phyloP scores from a whole-genome alignment of 2,329 filamentous ascomycete species.

The Aureobasidium sp. region DNA sequence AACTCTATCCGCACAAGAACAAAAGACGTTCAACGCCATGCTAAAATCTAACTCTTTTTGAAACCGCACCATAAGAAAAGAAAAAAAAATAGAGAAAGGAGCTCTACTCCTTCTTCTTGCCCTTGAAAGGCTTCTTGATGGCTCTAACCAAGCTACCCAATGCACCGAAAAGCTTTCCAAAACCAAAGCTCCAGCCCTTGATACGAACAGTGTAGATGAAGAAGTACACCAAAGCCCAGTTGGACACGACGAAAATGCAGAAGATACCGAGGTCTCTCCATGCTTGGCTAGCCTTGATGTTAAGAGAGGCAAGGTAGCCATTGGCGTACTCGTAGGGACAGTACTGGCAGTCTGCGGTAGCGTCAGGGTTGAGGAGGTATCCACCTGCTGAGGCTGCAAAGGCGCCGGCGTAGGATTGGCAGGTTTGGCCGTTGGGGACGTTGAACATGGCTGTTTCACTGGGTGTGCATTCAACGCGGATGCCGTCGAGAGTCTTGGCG shows the following conservation, averaged over 20 bases:
- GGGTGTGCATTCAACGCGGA: slow-evolving; percentile 37
- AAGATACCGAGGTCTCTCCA: slow-evolving; percentile 69
- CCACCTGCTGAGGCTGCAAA: slow-evolving; percentile 51
- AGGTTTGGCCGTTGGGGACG: slow-evolving; percentile 56
- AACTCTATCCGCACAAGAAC: neutral
- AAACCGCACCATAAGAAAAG: neutral
- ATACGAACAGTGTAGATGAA: slow-evolving; percentile 69
- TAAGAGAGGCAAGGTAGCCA: slow-evolving; percentile 56
- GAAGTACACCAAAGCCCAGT: slow-evolving; percentile 61
- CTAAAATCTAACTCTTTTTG: neutral
- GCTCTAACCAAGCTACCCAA: slow-evolving; percentile 35
- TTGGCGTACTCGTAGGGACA: slow-evolving; percentile 59
- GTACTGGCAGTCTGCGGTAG: slow-evolving; percentile 56
- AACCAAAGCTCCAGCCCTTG: slow-evolving; percentile 61
- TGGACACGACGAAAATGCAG: slow-evolving; percentile 59
- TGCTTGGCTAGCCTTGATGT: slow-evolving; percentile 51
- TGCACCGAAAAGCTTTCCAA: slow-evolving; percentile 48
- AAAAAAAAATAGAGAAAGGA: neutral
- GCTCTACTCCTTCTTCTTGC: slow-evolving; percentile 13
- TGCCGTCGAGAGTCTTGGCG: slow-evolving; percentile 50
- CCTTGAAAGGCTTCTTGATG: slow-evolving; percentile 28
- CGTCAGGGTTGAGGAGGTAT: slow-evolving; percentile 55
- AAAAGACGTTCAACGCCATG: neutral
- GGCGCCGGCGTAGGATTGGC: slow-evolving; percentile 52
- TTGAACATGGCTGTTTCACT: slow-evolving; percentile 58